Conservation (phyloP, 371 early-diverging fungal species). For the Lichtheimia corymbifera region DNA sequence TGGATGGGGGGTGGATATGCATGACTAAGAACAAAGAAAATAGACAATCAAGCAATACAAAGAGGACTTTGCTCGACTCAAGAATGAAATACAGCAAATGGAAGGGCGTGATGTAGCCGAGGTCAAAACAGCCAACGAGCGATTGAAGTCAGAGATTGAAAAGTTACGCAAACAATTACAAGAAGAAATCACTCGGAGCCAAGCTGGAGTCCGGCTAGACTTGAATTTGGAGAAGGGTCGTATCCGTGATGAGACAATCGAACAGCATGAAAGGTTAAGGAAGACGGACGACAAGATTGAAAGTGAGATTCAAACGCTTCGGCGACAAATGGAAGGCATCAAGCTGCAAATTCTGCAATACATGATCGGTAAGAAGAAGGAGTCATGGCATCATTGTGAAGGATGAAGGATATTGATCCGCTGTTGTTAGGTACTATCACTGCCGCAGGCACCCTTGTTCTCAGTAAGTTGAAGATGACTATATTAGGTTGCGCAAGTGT, state of each 20-base stretch:
- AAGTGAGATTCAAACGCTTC: slow-evolving; percentile 78
- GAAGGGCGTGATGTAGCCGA: slow-evolving; percentile 88
- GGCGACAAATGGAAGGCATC: slow-evolving; percentile 89
- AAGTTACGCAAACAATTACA: slow-evolving; percentile 77
- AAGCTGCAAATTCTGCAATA: slow-evolving; percentile 85
- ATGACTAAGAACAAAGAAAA: background rate
- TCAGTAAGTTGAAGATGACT: slow-evolving; percentile 45
- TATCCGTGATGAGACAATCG: slow-evolving; percentile 81
- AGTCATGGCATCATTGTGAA: background rate
- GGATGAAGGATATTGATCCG: slow-evolving; percentile 2
- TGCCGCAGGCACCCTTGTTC: slow-evolving; percentile 79
- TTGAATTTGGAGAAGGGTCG: slow-evolving; percentile 90
- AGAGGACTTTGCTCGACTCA: slow-evolving; percentile 86
- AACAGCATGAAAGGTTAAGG: slow-evolving; percentile 80
- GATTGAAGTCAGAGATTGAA: slow-evolving; percentile 78
- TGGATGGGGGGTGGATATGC: background rate
- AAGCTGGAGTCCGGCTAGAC: slow-evolving; percentile 88
- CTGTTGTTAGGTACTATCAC: slow-evolving; percentile 68
- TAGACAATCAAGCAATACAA: slow-evolving; percentile 81
- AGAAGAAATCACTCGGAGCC: slow-evolving; percentile 87
- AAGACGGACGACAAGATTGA: slow-evolving; percentile 89
- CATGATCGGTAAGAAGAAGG: slow-evolving; percentile 59
- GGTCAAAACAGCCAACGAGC: slow-evolving; percentile 82
- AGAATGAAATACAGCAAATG: slow-evolving; percentile 84
- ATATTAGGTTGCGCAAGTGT: background rate